Percentiles rank a stretch among this genome's conserved stretches.
These are phyloP conservation scores for Geum urbanum DNA, from an alignment of 306 rosid species.

Conservation along the genomic window DNA sequence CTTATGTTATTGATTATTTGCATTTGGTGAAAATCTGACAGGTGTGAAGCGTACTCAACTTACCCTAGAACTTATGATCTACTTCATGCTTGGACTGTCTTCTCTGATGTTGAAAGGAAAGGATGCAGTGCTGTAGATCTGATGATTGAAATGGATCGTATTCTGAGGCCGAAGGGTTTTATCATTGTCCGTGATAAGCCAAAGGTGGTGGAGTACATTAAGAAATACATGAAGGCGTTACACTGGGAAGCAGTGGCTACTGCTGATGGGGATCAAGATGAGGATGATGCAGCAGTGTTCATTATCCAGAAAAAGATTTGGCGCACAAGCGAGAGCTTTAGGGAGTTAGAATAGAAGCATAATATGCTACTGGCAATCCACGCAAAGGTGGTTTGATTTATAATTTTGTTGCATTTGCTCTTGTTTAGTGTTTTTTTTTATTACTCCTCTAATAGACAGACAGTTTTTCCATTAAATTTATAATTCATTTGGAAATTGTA, in stretches of 20 bases:
- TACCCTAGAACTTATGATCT: constrained; percentile 92
- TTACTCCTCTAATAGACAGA: constrained; percentile 11
- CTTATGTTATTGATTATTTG: neutral
- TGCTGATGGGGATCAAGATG: constrained; percentile 44
- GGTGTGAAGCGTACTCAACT: constrained; percentile 97
- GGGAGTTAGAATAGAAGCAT: constrained; percentile 53
- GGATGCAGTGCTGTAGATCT: constrained; percentile 75
- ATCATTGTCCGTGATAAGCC: constrained; percentile 71
- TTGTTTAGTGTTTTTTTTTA: neutral
- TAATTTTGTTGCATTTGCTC: constrained; percentile 28
- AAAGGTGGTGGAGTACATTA: constrained; percentile 58
- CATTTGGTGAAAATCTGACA: constrained; percentile 26
- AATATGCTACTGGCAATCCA: constrained; percentile 3
- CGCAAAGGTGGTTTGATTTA: constrained; percentile 17
- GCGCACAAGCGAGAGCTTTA: constrained; percentile 80
- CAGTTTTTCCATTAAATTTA: constrained; percentile 6
- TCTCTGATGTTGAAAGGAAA: constrained; percentile 70
- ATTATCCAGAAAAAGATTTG: constrained; percentile 84
- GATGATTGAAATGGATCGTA: constrained; percentile 87
- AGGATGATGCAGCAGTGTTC: constrained; percentile 53
- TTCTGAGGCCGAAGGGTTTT: constrained; percentile 84
- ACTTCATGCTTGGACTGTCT: constrained; percentile 78
- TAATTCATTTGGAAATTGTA: constrained; percentile 27
- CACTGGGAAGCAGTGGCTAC: constrained; percentile 90
- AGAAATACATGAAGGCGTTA: constrained; percentile 64